Evolutionary conservation across 1,284 basidiomycete genomes (phyloP).

Genomic region (Leccinum huronense): DNA sequence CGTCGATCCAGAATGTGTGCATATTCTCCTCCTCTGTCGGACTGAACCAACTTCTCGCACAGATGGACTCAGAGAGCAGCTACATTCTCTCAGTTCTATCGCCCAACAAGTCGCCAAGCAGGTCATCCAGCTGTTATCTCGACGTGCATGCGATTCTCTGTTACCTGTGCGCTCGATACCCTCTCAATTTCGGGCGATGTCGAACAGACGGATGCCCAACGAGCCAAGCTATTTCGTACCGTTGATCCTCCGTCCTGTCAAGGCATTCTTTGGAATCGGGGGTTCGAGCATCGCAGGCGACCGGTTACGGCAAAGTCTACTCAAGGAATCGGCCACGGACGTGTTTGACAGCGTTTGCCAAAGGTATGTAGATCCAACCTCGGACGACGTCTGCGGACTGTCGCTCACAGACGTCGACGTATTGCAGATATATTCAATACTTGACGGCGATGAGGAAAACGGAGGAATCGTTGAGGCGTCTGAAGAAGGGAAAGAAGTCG

Average conservation of each 20-base stretch:
- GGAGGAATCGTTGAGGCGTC: conserved; percentile 79
- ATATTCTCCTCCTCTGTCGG: not conserved
- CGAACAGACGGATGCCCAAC: conserved; percentile 64
- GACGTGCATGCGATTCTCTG: conserved; percentile 82
- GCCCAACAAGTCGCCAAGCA: conserved; percentile 59
- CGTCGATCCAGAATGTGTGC: conserved; percentile 53
- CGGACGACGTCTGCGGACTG: not conserved
- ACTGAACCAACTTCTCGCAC: conserved; percentile 2
- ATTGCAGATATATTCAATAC: conserved; percentile 62
- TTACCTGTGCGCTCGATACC: conserved; percentile 86
- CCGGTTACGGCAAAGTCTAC: conserved; percentile 53
- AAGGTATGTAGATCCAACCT: conserved; percentile 44
- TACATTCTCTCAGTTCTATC: conserved; percentile 49
- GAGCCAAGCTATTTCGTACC: conserved; percentile 86
- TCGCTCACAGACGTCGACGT: conserved; percentile 5
- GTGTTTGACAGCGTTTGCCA: conserved; percentile 76
- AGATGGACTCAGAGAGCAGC: conserved; percentile 59
- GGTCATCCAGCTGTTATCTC: conserved; percentile 70
- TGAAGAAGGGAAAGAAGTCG: conserved; percentile 83
- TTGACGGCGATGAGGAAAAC: conserved; percentile 85
- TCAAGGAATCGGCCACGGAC: conserved; percentile 55
- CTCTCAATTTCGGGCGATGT: conserved; percentile 81
- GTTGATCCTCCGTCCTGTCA: conserved; percentile 80
- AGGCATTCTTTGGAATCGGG: conserved; percentile 69
- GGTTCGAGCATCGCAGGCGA: conserved; percentile 54